A percentile compares a stretch with the other conserved stretches of the same genome.
Evolutionary conservation across 306 rosid species (phyloP).

Genomic region (Comarum palustre): DNA sequence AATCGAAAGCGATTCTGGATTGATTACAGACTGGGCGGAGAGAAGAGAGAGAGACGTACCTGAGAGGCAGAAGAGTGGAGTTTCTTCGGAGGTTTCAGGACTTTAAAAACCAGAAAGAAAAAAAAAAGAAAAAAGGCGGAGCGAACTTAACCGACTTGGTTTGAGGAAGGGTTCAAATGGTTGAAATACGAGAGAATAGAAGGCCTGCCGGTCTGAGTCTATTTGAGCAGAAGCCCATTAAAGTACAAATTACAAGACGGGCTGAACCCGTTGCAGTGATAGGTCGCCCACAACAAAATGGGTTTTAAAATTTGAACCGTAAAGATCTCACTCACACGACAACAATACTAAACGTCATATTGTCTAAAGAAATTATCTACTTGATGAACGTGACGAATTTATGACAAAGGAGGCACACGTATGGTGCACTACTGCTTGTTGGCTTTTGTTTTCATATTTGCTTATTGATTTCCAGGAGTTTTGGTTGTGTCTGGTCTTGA

Average conservation of each 20-base stretch:
- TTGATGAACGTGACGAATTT: no score
- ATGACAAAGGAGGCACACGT: no score
- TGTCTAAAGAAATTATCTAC: no score
- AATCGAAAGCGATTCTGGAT: neutral
- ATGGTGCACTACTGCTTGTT: no score
- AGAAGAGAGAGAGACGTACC: slow-evolving; percentile 2
- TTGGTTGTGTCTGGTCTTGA: slow-evolving; percentile 5
- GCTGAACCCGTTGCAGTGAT: neutral
- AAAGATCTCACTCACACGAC: no score
- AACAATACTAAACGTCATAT: no score
- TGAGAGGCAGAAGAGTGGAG: slow-evolving; percentile 1
- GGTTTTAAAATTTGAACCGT: no score
- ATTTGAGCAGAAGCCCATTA: neutral
- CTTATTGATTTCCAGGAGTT: neutral
- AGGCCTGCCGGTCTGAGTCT: no score
- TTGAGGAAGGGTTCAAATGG: neutral
- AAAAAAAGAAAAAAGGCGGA: slow-evolving; percentile 4
- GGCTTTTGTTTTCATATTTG: neutral
- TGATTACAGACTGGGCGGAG: neutral
- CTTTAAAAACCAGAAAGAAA: no score
- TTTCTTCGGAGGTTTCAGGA: neutral
- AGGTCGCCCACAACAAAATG: neutral
- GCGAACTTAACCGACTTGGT: neutral
- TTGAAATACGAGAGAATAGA: neutral
- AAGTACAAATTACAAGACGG: neutral